Evolutionary conservation across 495 filamentous ascomycete species (phyloP), one percentile per base, ranked within the genome.

Genomic region (Penicillium argentinense): DNA sequence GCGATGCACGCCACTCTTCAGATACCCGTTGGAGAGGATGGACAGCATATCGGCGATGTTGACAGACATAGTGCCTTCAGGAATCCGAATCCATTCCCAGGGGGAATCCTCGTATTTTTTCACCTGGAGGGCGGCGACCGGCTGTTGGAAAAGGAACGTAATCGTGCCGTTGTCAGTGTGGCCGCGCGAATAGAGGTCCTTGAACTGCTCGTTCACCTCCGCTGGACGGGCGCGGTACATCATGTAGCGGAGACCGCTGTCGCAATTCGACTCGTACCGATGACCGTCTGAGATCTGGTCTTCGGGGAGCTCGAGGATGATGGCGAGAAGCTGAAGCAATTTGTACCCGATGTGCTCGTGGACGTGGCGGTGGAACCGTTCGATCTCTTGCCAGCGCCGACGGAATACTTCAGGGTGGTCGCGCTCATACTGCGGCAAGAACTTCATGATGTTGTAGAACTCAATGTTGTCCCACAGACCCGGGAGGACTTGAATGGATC

Each of bases 91-190:
- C 17, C 50, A 64, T 25, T 53, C 37, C 64, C 66, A 67, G 5
- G 49, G 38, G 1, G 41, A 34, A 8, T 46, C 53, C 12, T 63
- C 54, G 0, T 18, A 3, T 16, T 19, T 44, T 17, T 66, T 60
- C 9, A 80, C 70, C 52, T 82, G 77, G 38, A 83, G 48, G 9
- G 69, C 79, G 0, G 77, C 74, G n/a, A 82, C 62, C 1, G 77
- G 75, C 49, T 82, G 80, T 22, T 74, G 67, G 62, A 80, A 82
- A 1, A 81, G 56, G 23, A 81, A 66, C 0, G 78, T 83, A 8
- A 82, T 27, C 1, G 59, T 75, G 23, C 72, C 73, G 41, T 73
- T 76, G 44, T 82, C 80, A 2, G 76, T 81, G 47, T 82, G 79
- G 0, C 74, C 77, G 14, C 65, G 66, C 1, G 63, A 59, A 47